phyloP scores from a whole-genome alignment of 495 filamentous ascomycete genomes.

The Parmelia sp. region DNA sequence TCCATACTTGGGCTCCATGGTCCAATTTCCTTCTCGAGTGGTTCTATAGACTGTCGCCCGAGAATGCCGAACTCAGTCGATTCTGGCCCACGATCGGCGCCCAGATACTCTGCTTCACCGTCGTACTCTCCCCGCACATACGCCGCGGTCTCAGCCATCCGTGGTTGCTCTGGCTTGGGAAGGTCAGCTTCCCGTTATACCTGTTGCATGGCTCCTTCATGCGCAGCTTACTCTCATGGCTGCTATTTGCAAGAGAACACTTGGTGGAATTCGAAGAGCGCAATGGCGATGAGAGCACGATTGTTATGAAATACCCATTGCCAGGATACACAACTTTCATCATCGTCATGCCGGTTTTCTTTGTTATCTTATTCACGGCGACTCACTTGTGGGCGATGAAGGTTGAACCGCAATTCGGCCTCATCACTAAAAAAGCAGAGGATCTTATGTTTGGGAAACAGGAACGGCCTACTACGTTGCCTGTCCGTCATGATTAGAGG shows the following conservation, averaged over 20 bases:
- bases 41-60: slow-evolving; percentile 49
- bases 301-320: slow-evolving; percentile 34
- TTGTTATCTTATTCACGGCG: slow-evolving; percentile 49
- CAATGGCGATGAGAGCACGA: slow-evolving; percentile 26
- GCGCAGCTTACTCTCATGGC: slow-evolving; percentile 56
- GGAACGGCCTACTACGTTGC: slow-evolving; percentile 39
- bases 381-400: slow-evolving; percentile 59
- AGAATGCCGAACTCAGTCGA: slow-evolving; percentile 44
- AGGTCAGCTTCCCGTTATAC: slow-evolving; percentile 63
- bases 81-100: slow-evolving; percentile 53
- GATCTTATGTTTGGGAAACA: slow-evolving; percentile 46
- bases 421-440: slow-evolving; percentile 52
- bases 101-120: slow-evolving; percentile 50
- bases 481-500: slow-evolving; percentile 27
- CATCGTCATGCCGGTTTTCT: slow-evolving; percentile 50
- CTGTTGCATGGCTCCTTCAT: slow-evolving; percentile 60
- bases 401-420: slow-evolving; percentile 60
- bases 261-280: slow-evolving; percentile 42
- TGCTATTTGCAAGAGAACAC: slow-evolving; percentile 53
- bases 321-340: slow-evolving; percentile 40
- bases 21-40: slow-evolving; percentile 44
- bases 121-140: slow-evolving; percentile 51
- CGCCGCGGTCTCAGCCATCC: slow-evolving; percentile 51
- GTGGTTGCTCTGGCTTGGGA: slow-evolving; percentile 59
- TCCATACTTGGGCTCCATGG: slow-evolving; percentile 53